Evolutionary conservation across 768 basidiomycete genomes (phyloP), one percentile per base, ranked within the genome.

Genomic region (Pisolithus albus): DNA sequence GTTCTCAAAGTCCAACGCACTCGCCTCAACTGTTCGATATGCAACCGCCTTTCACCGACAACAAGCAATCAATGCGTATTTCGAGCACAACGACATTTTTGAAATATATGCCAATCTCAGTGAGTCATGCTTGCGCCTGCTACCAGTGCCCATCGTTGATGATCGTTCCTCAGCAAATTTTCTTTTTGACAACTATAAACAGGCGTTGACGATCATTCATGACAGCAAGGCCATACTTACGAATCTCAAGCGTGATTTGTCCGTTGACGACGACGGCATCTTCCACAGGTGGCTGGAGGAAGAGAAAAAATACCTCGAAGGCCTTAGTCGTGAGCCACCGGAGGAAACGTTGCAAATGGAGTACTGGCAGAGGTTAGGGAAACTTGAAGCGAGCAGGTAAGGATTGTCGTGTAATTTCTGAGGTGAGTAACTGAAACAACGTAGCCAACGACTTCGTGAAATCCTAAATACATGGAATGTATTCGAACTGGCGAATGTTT

Each of bases 121-220:
- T 47, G 21, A 19, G 21, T 43, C 18, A 13, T 24, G 9, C 11
- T 32, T 7, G 26, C 21, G 3, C 39, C 19, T 9, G 2, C 9
- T 32, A 32, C 30, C 9, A 8, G 26, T 26, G 26, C 26, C 26
- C 4, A 26, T 26, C 26, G 6, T 26, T 26, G 26, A 26, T 26
- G 26, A 26, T 7, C 26, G 7, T 26, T 32, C 21, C 24, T 18
- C 34, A 53, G 49, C 43, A 3, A 50, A 36, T 23, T 60, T 63
- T 38, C n/a, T 46, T 10, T 37, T 42, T 30, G 55, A 61, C 30
- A 64, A 68, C 54, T 68, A 67, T 19, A 43, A 55, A 37, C 63
- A 67, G 26, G 64, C 62, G 4, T 52, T 66, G 7, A 50, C 57
- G 1, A 59, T 64, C 19, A 32, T 62, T 1, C 11, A 13, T 15